Evolutionary conservation across 495 filamentous ascomycete species (phyloP).

Genomic region (Aspergillus ostianus): DNA sequence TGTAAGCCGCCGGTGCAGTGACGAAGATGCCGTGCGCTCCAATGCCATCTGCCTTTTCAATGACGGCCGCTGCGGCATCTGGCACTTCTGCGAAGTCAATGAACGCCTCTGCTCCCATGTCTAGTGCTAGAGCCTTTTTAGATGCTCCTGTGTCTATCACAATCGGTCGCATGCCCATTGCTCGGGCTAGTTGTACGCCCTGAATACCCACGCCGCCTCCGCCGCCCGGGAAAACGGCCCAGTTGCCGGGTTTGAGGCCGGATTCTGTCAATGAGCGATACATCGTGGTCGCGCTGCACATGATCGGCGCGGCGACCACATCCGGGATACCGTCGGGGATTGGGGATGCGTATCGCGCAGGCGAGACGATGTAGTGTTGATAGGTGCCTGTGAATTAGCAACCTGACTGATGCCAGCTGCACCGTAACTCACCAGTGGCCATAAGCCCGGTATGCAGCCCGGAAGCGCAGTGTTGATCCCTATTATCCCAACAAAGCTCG

Average conservation of each 20-base stretch:
- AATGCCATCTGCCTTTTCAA: constrained; percentile 42
- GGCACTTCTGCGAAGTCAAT: constrained; percentile 44
- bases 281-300: constrained; percentile 58
- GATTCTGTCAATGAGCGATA: constrained; percentile 55
- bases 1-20: constrained; percentile 48
- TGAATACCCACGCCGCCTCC: constrained; percentile 66
- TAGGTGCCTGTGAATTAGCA: constrained; percentile 51
- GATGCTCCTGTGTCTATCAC: constrained; percentile 46
- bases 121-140: constrained; percentile 38
- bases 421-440: constrained; percentile 27
- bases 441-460: constrained; percentile 36
- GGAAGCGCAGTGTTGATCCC: constrained; percentile 41
- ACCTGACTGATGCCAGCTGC: neutral
- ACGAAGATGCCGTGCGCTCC: constrained; percentile 52
- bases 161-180: constrained; percentile 54
- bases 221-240: constrained; percentile 51
- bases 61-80: constrained; percentile 37
- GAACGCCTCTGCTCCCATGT: constrained; percentile 53
- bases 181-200: constrained; percentile 58
- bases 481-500: constrained; percentile 43
- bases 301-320: constrained; percentile 59
- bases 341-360: constrained; percentile 62
- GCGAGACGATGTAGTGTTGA: constrained; percentile 64
- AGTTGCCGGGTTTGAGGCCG: constrained; percentile 55
- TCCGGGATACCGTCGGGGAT: constrained; percentile 61